A percentile compares a stretch with the other conserved stretches of the same genome.
phyloP scores from a whole-genome alignment of 2,329 filamentous ascomycete genomes.

The Aureobasidium zeae region DNA sequence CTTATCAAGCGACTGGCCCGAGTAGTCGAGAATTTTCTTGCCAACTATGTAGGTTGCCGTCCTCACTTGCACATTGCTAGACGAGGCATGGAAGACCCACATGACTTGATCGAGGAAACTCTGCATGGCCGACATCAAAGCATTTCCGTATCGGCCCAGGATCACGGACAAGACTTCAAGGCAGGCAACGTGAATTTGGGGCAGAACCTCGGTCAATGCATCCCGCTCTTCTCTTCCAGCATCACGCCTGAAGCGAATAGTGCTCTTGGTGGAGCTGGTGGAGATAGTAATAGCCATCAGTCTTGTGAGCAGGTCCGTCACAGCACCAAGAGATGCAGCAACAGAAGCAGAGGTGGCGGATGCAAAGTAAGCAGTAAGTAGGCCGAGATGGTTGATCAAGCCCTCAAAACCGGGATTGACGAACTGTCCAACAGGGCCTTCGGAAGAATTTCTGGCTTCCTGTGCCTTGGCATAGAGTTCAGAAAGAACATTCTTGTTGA shows the following conservation, averaged over 20 bases:
- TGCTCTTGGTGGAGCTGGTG: conserved; percentile 22
- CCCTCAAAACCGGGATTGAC: conserved; percentile 65
- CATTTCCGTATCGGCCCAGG: conserved; percentile 48
- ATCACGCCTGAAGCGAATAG: conserved; percentile 58
- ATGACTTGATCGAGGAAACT: conserved; percentile 61
- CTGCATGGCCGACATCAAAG: conserved; percentile 51
- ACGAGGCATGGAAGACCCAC: conserved; percentile 56
- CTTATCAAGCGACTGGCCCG: conserved; percentile 60
- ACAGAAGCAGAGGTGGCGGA: conserved; percentile 57
- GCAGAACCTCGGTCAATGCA: conserved; percentile 62
- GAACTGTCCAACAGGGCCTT: conserved; percentile 11
- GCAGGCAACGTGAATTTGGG: conserved; percentile 63
- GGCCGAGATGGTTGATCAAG: conserved; percentile 54
- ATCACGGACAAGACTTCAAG: conserved; percentile 53
- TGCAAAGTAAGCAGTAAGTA: conserved; percentile 55
- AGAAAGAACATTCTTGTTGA: conserved; percentile 11
- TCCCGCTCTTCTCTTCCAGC: conserved; percentile 75
- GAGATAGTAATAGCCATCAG: conserved; percentile 56
- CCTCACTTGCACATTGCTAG: conserved; percentile 46
- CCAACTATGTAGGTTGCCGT: conserved; percentile 52
- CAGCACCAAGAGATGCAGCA: conserved; percentile 54
- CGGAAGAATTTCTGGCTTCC: neutral
- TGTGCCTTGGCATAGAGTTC: neutral
- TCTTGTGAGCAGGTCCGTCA: conserved; percentile 61
- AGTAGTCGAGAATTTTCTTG: conserved; percentile 47